These are phyloP conservation scores for Mycena chlorophos DNA, from an alignment of 768 basidiomycete species.

Conservation along the genomic window DNA sequence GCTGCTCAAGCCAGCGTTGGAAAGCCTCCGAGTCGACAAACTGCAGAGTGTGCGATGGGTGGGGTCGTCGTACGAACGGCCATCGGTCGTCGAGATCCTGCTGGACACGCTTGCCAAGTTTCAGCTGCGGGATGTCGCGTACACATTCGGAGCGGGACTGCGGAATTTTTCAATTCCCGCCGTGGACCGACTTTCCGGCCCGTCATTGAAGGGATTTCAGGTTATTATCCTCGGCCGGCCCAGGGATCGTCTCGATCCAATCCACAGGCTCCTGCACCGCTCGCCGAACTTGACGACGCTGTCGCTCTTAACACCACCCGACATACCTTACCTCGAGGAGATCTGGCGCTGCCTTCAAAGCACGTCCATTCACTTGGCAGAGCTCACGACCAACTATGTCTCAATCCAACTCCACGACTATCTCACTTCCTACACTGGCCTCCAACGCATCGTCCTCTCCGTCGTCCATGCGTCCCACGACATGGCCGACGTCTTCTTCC, in stretches of 20 bases:
- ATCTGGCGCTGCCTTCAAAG: not conserved
- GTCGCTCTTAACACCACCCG: too few relatives aligned
- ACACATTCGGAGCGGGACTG: too few relatives aligned
- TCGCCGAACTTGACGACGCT: too few relatives aligned
- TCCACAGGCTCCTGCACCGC: too few relatives aligned
- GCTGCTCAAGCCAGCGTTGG: not conserved
- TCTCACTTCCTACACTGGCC: not conserved
- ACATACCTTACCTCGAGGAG: not conserved
- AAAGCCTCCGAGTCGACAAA: not conserved
- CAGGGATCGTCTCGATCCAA: too few relatives aligned
- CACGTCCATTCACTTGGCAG: not conserved
- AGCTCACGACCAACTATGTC: not conserved
- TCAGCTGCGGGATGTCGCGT: too few relatives aligned
- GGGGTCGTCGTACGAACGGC: not conserved
- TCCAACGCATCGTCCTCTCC: not conserved
- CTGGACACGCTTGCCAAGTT: not conserved
- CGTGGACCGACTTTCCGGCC: too few relatives aligned
- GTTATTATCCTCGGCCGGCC: too few relatives aligned
- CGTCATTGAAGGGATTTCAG: too few relatives aligned
- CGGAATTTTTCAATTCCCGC: too few relatives aligned
- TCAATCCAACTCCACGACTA: not conserved
- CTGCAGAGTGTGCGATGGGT: not conserved
- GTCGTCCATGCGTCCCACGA: not conserved
- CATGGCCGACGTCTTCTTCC: constrained; percentile 7
- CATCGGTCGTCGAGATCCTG: not conserved